phyloP scores from a whole-genome alignment of 192 early-diverging fungal genomes.

The Thoreauomyces humboldtii region DNA sequence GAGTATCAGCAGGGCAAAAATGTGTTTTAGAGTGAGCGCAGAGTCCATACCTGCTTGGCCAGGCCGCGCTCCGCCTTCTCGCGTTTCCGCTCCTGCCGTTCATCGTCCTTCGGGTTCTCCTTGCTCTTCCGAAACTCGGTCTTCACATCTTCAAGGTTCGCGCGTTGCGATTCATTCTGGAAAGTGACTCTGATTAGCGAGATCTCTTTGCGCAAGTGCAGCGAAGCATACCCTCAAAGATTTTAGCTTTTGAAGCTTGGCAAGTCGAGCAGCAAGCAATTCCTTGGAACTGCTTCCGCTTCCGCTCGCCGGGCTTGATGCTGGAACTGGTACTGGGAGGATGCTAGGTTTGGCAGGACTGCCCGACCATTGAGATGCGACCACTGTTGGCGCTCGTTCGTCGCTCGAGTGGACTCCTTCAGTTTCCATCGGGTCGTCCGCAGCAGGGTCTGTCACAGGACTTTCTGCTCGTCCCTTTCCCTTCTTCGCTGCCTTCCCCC shows the following conservation, averaged over 20 bases:
- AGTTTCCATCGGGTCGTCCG: too few species aligned
- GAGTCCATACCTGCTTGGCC: constrained; percentile 42
- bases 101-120: constrained; percentile 61
- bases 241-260: constrained; percentile 10
- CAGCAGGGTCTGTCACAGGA: too few species aligned
- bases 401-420: too few species aligned
- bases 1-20: neutral
- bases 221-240: constrained; percentile 5
- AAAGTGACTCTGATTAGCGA: neutral
- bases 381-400: too few species aligned
- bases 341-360: too few species aligned
- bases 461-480: too few species aligned
- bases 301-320: too few species aligned
- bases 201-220: neutral
- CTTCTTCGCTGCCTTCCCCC: too few species aligned
- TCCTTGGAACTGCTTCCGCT: too few species aligned
- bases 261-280: constrained; percentile 11
- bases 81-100: constrained; percentile 64
- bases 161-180: constrained; percentile 14
- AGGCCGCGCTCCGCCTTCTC: constrained; percentile 73
- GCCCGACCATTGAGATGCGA: too few species aligned
- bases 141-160: constrained; percentile 25
- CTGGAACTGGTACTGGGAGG: too few species aligned
- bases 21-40: neutral
- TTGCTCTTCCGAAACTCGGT: constrained; percentile 30